phyloP scores from a whole-genome alignment of 306 rosid species.

The Sechiopsis laciniata region DNA sequence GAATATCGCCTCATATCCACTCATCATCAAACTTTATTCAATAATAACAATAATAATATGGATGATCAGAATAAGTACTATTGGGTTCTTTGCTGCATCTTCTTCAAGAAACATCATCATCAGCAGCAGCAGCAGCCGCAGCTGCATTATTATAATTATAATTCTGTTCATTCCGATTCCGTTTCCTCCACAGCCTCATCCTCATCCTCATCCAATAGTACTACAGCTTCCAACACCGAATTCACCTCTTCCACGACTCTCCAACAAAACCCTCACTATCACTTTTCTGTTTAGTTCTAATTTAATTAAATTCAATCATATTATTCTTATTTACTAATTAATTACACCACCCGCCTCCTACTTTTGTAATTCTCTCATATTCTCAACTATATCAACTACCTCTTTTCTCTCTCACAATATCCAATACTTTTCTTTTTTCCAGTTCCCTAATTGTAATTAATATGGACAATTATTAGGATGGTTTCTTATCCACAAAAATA shows the following conservation, averaged over 20 bases:
- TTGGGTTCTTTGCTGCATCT: not conserved
- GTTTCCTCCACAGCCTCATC: slow-evolving; percentile 10
- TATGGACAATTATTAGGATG: no score
- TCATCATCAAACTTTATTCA: not conserved
- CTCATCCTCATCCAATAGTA: not conserved
- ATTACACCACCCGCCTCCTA: no score
- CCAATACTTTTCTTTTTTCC: no score
- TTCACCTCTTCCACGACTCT: not conserved
- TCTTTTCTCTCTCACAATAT: no score
- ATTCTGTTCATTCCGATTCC: not conserved
- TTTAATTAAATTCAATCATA: no score
- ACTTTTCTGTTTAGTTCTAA: not conserved
- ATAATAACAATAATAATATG: no score
- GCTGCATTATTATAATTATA: no score
- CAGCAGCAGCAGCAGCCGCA: not conserved
- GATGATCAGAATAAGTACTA: not conserved
- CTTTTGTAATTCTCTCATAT: no score
- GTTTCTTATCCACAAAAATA: no score
- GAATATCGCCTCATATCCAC: slow-evolving; percentile 58
- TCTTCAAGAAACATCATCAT: not conserved
- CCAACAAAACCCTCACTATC: not conserved
- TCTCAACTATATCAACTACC: no score
- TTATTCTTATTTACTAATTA: no score
- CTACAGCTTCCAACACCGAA: not conserved
- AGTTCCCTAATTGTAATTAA: no score